A percentile compares a stretch with the other conserved stretches of the same genome.
Evolutionary conservation across 1,139 yeast genomes (phyloP).

Genomic region (Casaregolazyma lundiana): DNA sequence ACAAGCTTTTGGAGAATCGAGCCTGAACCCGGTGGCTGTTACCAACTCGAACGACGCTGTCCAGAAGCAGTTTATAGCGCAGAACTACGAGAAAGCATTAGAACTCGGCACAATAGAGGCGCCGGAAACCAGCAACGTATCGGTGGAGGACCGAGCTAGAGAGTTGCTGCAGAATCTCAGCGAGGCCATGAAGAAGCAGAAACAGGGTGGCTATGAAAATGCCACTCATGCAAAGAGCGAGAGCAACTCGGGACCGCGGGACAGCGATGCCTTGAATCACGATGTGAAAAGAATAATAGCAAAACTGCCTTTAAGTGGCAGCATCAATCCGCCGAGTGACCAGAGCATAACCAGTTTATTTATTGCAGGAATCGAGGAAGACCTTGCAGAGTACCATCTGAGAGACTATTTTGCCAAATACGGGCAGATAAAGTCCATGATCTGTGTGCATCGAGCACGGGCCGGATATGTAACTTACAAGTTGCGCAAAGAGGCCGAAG

Average conservation of each 20-base stretch:
- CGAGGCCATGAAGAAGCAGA: conserved; percentile 23
- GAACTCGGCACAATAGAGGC: conserved; percentile 37
- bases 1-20: conserved; percentile 28
- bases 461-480: conserved; percentile 61
- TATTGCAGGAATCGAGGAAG: conserved; percentile 65
- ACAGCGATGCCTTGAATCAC: conserved; percentile 27
- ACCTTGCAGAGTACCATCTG: conserved; percentile 60
- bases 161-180: conserved; percentile 41
- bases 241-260: conserved; percentile 6
- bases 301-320: conserved; percentile 56
- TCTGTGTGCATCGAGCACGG: conserved; percentile 56
- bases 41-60: conserved; percentile 37
- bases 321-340: conserved; percentile 44
- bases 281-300: conserved; percentile 49
- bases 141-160: conserved; percentile 34
- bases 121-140: conserved; percentile 24
- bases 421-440: conserved; percentile 48
- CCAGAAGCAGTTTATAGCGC: conserved; percentile 50
- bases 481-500: conserved; percentile 50
- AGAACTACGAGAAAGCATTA: conserved; percentile 40
- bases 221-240: conserved; percentile 18
- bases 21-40: conserved; percentile 31
- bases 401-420: conserved; percentile 43
- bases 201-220: conserved; percentile 10
- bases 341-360: conserved; percentile 50